Base-by-base conservation (phyloP, 1,284 basidiomycete genomes). In the Cerrena zonata region DNA sequence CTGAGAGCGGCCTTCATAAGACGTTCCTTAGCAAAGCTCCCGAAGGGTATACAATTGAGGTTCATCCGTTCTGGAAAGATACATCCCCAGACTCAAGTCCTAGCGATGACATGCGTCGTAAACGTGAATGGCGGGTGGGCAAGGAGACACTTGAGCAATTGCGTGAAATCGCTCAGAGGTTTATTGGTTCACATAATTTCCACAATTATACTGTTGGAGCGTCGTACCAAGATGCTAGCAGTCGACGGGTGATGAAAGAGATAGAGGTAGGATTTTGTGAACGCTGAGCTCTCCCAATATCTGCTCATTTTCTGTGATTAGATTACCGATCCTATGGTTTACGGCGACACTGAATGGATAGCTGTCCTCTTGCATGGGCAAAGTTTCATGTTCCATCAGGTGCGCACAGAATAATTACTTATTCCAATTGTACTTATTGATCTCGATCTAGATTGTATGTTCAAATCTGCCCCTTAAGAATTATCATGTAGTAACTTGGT, bases 351-450 rank as follows among this genome's bases (percentile, higher is more conserved):
- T 1, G 95, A 99, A 65, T 99, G 95, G 94, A 84, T 99, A 46
- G 89, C 87, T 46, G 86, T 99, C 27, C 77, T 90, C 57, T 87
- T 98, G 63, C 93, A 98, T 62, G 96, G 95, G 0, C 96, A 99
- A 68, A 94, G 91, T 59, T 99, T 99, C 68, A 99, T 99, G 96
- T 71, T 99, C 51, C 95, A 99, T 68, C 95, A 99, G 73, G 86
- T 86, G 58, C 48, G 72, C 22, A 48, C 26, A 23, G n/a, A n/a
- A n/a, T 50, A 40, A 44, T 37, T 38, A 38, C 12, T 39, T 44
- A 4, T 40, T 25, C 15, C 24, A 23, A 23, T n/a, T n/a, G 5
- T 5, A 26, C 13, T 52, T 5, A 52, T 30, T 47, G 45, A 51
- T 23, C n/a, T 49, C 10, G 40, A 37, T 61, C 42, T 48, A 69